Evolutionary conservation across 257 asterid species (phyloP).

Genomic region (Capsicum rhomboideum): DNA sequence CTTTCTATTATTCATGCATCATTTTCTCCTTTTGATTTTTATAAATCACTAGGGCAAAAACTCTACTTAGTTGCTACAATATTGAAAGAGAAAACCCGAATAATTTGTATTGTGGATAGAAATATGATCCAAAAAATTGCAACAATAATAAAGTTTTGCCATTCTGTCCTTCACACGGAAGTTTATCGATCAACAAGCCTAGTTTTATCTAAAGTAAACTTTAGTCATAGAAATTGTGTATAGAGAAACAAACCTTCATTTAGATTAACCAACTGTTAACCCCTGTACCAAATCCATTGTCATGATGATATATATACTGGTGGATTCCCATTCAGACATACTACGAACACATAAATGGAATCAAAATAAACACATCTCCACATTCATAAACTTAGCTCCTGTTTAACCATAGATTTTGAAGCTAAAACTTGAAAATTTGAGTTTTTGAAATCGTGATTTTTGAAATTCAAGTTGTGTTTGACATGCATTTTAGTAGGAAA

Average conservation of each 20-base stretch:
- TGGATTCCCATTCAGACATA: conserved; percentile 80
- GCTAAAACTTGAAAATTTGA: not conserved
- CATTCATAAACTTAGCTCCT: not conserved
- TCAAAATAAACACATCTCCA: not conserved
- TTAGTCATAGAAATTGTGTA: not conserved
- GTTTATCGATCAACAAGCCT: not conserved
- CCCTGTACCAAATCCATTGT: conserved; percentile 51
- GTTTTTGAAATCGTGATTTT: not conserved
- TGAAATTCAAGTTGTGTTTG: not conserved
- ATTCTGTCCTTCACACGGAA: not conserved
- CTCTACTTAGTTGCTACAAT: not conserved
- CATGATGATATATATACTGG: conserved; percentile 65
- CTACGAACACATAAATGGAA: conserved; percentile 17
- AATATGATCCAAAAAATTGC: not conserved
- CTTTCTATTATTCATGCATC: not conserved
- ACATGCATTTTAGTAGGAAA: not conserved
- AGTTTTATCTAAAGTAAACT: not conserved
- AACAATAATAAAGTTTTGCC: not conserved
- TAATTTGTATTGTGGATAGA: not conserved
- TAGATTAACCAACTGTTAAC: conserved; percentile 56
- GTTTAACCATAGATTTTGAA: not conserved
- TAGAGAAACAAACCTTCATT: conserved; percentile 36
- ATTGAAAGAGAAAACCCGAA: not conserved
- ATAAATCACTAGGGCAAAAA: not conserved
- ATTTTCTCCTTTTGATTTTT: not conserved